Conservation (phyloP, 1,139 yeast genomes). For the Scheffersomyces segobiensis region DNA sequence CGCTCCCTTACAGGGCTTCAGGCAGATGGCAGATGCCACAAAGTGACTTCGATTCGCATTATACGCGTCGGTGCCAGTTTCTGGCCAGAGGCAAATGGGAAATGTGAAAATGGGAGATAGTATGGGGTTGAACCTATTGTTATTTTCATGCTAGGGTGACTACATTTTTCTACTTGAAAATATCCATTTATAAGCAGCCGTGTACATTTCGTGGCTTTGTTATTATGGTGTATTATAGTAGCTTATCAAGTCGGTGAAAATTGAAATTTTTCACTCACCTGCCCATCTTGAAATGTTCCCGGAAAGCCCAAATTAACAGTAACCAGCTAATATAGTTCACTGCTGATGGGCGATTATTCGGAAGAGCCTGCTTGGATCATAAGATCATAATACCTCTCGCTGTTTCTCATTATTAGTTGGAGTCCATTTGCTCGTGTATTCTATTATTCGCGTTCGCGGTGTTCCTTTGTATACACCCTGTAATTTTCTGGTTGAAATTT, state of each 20-base stretch:
- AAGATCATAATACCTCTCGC: not conserved
- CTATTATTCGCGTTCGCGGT: not conserved
- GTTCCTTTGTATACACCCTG: not conserved
- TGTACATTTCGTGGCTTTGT: not conserved
- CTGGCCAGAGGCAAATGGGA: not conserved
- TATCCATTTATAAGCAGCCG: not conserved
- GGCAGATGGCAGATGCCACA: not conserved
- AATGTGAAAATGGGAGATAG: not conserved
- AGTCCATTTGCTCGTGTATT: not conserved
- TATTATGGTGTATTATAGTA: no score
- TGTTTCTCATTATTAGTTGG: not conserved
- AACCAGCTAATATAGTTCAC: not conserved
- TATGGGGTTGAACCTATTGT: not conserved
- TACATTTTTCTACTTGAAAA: not conserved
- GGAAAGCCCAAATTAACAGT: not conserved
- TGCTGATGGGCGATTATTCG: not conserved
- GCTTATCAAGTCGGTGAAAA: not conserved
- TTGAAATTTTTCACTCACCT: not conserved
- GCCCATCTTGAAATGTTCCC: not conserved
- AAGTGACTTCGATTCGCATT: not conserved
- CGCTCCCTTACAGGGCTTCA: not conserved
- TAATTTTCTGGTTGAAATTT: not conserved
- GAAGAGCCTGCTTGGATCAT: not conserved
- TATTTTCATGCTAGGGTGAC: not conserved
- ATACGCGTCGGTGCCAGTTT: not conserved